Evolutionary conservation across 1,284 basidiomycete species (phyloP).

Genomic region (Heterobasidion parviporum): DNA sequence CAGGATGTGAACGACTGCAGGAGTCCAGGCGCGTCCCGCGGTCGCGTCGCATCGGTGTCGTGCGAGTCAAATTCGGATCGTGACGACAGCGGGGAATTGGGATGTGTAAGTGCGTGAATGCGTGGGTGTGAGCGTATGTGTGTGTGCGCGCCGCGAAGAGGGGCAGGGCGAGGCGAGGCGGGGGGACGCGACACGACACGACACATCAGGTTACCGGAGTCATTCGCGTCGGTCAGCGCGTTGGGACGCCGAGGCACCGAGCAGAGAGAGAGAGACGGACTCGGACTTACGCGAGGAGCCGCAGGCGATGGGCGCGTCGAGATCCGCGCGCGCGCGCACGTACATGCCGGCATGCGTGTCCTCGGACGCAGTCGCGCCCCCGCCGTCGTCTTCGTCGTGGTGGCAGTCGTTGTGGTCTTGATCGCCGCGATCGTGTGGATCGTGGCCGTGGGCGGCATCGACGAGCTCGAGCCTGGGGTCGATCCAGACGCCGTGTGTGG

Average conservation of each 20-base stretch:
- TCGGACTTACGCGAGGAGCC: constrained; percentile 5
- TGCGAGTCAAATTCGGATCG: too few relatives aligned
- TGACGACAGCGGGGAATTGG: too few relatives aligned
- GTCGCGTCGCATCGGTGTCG: too few relatives aligned
- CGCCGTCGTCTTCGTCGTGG: too few relatives aligned
- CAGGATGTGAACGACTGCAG: constrained; percentile 58
- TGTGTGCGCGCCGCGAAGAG: too few relatives aligned
- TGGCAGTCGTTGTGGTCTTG: too few relatives aligned
- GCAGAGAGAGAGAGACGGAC: background rate
- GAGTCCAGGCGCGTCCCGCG: too few relatives aligned
- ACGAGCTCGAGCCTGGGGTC: constrained; percentile 35
- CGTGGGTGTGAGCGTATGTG: too few relatives aligned
- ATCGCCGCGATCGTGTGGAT: background rate
- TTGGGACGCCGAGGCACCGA: background rate
- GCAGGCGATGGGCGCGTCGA: background rate
- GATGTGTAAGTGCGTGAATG: too few relatives aligned
- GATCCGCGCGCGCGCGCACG: background rate
- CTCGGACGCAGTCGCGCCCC: background rate
- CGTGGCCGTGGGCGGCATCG: constrained; percentile 3
- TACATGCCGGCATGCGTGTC: background rate
- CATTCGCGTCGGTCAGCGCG: background rate
- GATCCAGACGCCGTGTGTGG: constrained; percentile 32
- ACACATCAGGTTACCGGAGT: background rate
- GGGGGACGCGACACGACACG: background rate
- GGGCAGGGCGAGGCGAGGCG: too few relatives aligned